These are phyloP conservation scores for Bjerkandera adusta DNA, from an alignment of 1,284 basidiomycete genomes.

Conservation along the genomic window DNA sequence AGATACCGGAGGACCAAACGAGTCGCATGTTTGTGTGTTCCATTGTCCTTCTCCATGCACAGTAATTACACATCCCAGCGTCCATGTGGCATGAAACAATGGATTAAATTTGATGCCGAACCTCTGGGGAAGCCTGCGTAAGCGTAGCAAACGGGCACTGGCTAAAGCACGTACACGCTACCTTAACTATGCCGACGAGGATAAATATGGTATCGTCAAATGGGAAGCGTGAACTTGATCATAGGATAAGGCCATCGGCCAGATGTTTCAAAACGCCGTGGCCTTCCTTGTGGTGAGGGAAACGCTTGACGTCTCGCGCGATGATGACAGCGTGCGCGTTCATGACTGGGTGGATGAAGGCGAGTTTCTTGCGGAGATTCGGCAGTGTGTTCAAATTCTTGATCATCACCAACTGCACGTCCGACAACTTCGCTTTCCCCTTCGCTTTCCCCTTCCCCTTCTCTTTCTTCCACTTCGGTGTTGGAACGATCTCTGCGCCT, in stretches of 20 bases:
- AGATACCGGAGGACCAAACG: too few species aligned
- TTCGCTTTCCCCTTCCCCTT: constrained; percentile 28
- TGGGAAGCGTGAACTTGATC: too few species aligned
- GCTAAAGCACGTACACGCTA: too few species aligned
- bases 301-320: constrained; percentile 59
- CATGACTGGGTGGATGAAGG: constrained; percentile 52
- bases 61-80: too few species aligned
- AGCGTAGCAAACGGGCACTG: too few species aligned
- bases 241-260: constrained; percentile 61
- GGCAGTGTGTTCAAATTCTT: constrained; percentile 64
- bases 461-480: constrained; percentile 2
- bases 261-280: constrained; percentile 67
- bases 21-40: too few species aligned
- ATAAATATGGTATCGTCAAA: too few species aligned
- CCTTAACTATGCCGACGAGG: too few species aligned
- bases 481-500: neutral
- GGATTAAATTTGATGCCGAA: too few species aligned
- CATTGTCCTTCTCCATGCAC: too few species aligned
- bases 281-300: constrained; percentile 54
- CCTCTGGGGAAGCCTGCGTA: too few species aligned
- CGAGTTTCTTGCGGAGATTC: constrained; percentile 60
- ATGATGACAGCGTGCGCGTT: constrained; percentile 74
- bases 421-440: constrained; percentile 46
- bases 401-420: constrained; percentile 50
- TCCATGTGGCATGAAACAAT: too few species aligned